A percentile compares a stretch with the other conserved stretches of the same genome.
Conservation (phyloP, 2,329 filamentous ascomycete species). For the Aotearoamyces nothofagi region DNA sequence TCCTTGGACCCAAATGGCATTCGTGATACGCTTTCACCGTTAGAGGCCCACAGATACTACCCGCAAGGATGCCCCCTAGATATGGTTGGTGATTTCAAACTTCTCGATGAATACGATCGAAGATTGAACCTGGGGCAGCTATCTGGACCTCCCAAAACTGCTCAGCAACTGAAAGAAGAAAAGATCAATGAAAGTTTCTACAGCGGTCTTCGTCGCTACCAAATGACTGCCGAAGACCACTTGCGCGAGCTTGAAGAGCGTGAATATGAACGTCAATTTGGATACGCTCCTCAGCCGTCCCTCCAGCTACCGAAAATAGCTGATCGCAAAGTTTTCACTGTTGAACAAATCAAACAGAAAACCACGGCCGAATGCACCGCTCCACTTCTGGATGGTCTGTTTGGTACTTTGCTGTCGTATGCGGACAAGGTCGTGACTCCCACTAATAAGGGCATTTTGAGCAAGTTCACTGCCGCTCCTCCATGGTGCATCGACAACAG, state of each 20-base stretch:
- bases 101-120: constrained; percentile 5
- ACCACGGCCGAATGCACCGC: constrained; percentile 8
- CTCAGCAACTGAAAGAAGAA: constrained; percentile 2
- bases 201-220: constrained; percentile 13
- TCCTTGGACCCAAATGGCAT: constrained; percentile 3
- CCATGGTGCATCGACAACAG: constrained; percentile 13
- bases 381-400: constrained; percentile 13
- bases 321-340: constrained; percentile 6
- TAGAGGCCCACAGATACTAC: constrained; percentile 14
- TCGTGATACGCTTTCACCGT: constrained; percentile 13
- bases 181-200: constrained; percentile 16
- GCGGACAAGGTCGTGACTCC: constrained; percentile 8
- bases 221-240: constrained; percentile 12
- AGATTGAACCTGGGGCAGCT: too few relatives aligned
- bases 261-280: constrained; percentile 4
- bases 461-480: constrained; percentile 10
- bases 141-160: not conserved
- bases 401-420: constrained; percentile 14
- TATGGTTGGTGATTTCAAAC: constrained; percentile 9
- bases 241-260: constrained; percentile 9
- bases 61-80: constrained; percentile 13
- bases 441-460: constrained; percentile 6
- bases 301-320: not conserved
- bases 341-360: constrained; percentile 12
- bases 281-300: constrained; percentile 1